Base-by-base conservation (phyloP, 805 yeast genomes). In the Barnettozyma vustinii region DNA sequence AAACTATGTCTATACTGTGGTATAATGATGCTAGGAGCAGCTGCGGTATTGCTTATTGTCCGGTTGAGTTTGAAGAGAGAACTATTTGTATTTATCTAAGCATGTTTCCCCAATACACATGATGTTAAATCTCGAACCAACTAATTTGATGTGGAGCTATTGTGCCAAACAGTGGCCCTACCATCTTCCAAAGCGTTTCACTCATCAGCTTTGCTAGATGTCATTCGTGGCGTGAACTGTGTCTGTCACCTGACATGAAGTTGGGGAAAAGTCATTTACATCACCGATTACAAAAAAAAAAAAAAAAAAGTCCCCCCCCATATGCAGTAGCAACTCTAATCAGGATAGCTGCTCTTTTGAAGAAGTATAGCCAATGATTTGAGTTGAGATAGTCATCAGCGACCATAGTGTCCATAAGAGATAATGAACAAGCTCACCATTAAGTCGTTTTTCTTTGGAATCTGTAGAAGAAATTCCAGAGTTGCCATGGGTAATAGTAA, bases 1-100 rank as follows among this genome's bases (percentile, higher is more conserved):
- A 56, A 55, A 27, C 42, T 58, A 15, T 42, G 49, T 3, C 41
- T 56, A 12, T 58, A 50, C 37, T 54, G 59, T 9, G 62, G 60
- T 3, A 51, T 52, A 5, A 48, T 58, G 48, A 9, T 57, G 27
- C 25, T 57, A 13, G 39, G 37, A 10, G 46, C 54, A 18, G 35
- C 48, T 39, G 10, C 40, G 1, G 15, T 53, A 4, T 25, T 58
- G 12, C 12, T 54, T 4, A 40, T 13, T 4, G 53, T 58, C 8
- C 50, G 59, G 36, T 30, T 57, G 5, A 45, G 51, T 1, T 49
- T 57, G 13, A 47, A 50, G 1, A 49, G 43, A 27, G 54, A 41
- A n/a, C 40, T 50, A 7, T 33, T 51, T 16, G 55, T 42, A 10
- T 58, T 58, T 47, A 49, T 58, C 2, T 58, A 23, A 51, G 20